Base-by-base conservation (phyloP, 2,329 filamentous ascomycete species). In the Esteya vermicola region DNA sequence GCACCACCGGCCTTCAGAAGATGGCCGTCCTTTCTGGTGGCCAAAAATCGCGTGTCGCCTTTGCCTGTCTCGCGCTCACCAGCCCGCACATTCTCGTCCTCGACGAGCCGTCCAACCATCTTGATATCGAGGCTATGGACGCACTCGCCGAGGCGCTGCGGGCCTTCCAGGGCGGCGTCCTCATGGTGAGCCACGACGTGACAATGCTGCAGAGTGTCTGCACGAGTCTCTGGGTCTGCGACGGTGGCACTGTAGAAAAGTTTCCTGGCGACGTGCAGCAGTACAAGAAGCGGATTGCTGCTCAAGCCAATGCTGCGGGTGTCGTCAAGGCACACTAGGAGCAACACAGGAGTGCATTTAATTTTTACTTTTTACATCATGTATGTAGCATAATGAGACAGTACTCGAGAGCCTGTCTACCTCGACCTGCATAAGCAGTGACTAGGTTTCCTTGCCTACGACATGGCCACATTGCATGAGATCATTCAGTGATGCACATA, bases 121-220 rank as follows among this genome's bases (percentile, higher is more conserved):
- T 98, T 52, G 91, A 98, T 75, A 96, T 98, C 51, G 91, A 98
- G 61, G 91, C 91, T 48, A 95, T 98, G 91, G 91, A 98, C 59
- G 89, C 91, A 10, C 68, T 98, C 39, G 80, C 85, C 5, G 77
- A 81, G 23, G 91, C 91, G 14, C 67, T 98, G 50, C 72, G 77
- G 50, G 75, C 79, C 48, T 98, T 96, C 64, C 74, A 93, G 63
- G 91, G 91, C 45, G 91, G 91, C 58, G 88, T 98, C 41, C 67
- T 98, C 52, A 96, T 98, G 86, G 91, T 98, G 42, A 93, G 84
- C 54, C 91, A 98, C 81, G 91, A 98, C 57, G 91, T 98, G 40
- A 96, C 91, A 1, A 95, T 98, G 85, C 60, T 98, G 59, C 86
- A 94, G 67, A 93, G 83, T 39, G 91, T 98, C 28, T 98, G 91